Conservation (phyloP, 805 yeast genomes). For the Kazachstania taianensis region DNA sequence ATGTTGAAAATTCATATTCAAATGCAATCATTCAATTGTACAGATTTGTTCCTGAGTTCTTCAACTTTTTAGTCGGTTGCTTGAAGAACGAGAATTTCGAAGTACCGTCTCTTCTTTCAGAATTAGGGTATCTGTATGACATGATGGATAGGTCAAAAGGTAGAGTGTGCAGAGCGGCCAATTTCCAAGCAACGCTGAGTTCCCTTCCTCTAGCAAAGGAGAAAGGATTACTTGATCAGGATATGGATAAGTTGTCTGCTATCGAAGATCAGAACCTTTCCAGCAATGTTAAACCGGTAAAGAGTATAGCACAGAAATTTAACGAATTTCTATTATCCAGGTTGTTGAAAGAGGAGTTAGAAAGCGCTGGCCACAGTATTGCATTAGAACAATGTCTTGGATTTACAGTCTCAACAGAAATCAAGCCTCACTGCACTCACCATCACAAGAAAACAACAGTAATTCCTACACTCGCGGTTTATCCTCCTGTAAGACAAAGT, state of each 20-base stretch:
- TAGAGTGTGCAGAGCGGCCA: conserved; percentile 68
- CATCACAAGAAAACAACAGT: conserved; percentile 13
- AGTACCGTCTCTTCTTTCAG: conserved; percentile 52
- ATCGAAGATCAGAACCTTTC: conserved; percentile 2
- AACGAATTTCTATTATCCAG: conserved; percentile 20
- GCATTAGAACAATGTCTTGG: conserved; percentile 27
- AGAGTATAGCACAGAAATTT: conserved; percentile 18
- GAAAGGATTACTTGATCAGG: conserved; percentile 44
- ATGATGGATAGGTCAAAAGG: conserved; percentile 82
- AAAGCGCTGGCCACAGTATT: conserved; percentile 14
- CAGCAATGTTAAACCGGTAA: conserved; percentile 13
- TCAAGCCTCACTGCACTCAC: conserved; percentile 19
- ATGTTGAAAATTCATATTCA: conserved; percentile 65
- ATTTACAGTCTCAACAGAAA: conserved; percentile 17
- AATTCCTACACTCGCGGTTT: conserved; percentile 20
- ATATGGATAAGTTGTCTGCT: conserved; percentile 12
- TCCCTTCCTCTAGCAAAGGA: conserved; percentile 38
- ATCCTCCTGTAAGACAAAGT: conserved; percentile 23
- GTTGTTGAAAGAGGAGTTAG: conserved; percentile 22
- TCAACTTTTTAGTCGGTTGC: conserved; percentile 49
- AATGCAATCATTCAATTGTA: conserved; percentile 74
- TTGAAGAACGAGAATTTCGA: conserved; percentile 43
- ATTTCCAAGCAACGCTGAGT: conserved; percentile 52
- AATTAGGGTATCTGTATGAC: conserved; percentile 81
- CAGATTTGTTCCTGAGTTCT: conserved; percentile 65